Evolutionary conservation across 306 rosid species (phyloP), one percentile per base, ranked within the genome.

Genomic region (Astragalus glycyphyllos): DNA sequence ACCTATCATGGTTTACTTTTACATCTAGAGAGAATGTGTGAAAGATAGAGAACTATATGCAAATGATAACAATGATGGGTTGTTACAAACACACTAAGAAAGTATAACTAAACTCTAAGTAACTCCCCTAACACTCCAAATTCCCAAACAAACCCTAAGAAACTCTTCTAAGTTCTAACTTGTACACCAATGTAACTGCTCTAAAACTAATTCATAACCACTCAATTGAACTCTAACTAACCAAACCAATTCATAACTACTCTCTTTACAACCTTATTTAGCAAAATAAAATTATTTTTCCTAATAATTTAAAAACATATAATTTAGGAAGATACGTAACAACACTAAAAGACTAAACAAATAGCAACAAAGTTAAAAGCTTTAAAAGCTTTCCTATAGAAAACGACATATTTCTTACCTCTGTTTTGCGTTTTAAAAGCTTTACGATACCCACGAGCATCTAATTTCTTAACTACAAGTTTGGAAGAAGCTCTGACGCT

Each of bases 381-480:
- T n/a, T n/a, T n/a, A n/a, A n/a, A n/a, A n/a, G n/a, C n/a, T n/a
- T n/a, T n/a, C n/a, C 56, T 50, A 20, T 2, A 50, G 10, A 50
- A 49, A 29, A 14, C 29, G 9, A 49, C 7, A 8, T 6, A 2
- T 14, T 8, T 10, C n/a, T 45, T 64, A 75, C 74, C 70, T 58
- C 17, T 78, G 47, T 50, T 72, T 5, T 45, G 9, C 10, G 12
- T 58, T 14, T 2, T 67, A 20, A 81, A 81, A 11, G 44, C 5
- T 37, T 77, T 60, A 68, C 77, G 79, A 55, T 68, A 88, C 20
- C 49, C 67, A 17, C 83, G 84, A 37, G 87, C 74, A 77, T 81
- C 68, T 64, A 68, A 42, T 12, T 71, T 80, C 75, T 59, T 85
- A 11, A 6, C 50, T 65, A 68, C 80, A 54, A 29, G 66, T 7